Percentiles rank a stretch among this genome's conserved stretches.
These are phyloP conservation scores for Pichia pseudocactophila DNA, from an alignment of 805 yeast species.

Conservation along the genomic window DNA sequence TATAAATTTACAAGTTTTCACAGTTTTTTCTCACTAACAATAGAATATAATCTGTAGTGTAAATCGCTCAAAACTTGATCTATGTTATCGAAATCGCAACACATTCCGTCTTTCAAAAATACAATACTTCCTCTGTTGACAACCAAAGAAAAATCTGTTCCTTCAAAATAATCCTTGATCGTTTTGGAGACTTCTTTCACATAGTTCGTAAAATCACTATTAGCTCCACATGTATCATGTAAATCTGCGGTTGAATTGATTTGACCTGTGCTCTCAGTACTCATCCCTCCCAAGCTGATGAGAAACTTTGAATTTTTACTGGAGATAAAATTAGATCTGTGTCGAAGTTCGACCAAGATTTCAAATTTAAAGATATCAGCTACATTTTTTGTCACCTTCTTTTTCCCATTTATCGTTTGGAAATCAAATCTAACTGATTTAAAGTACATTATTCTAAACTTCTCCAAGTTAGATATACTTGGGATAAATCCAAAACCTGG, in stretches of 20 bases:
- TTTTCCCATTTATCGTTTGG: slow-evolving; percentile 10
- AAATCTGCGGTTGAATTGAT: neutral
- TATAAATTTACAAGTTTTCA: too few species aligned
- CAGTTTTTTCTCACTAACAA: neutral
- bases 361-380: slow-evolving; percentile 15
- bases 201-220: slow-evolving; percentile 10
- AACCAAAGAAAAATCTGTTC: slow-evolving; percentile 11
- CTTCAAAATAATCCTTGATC: slow-evolving; percentile 15
- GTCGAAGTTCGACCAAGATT: slow-evolving; percentile 19
- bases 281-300: slow-evolving; percentile 16
- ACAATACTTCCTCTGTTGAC: slow-evolving; percentile 13
- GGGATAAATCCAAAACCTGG: slow-evolving; percentile 7
- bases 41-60: slow-evolving; percentile 2
- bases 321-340: slow-evolving; percentile 15
- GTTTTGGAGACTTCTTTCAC: slow-evolving; percentile 7
- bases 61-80: slow-evolving; percentile 10
- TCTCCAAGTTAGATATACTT: slow-evolving; percentile 11
- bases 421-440: slow-evolving; percentile 9
- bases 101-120: slow-evolving; percentile 19
- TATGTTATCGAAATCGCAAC: slow-evolving; percentile 19
- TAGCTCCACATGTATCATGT: slow-evolving; percentile 1
- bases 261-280: neutral
- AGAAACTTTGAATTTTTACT: slow-evolving; percentile 16
- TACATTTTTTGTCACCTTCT: slow-evolving; percentile 16
- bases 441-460: slow-evolving; percentile 20